Conservation (phyloP, 306 rosid species). For the Glycine latifolia region DNA sequence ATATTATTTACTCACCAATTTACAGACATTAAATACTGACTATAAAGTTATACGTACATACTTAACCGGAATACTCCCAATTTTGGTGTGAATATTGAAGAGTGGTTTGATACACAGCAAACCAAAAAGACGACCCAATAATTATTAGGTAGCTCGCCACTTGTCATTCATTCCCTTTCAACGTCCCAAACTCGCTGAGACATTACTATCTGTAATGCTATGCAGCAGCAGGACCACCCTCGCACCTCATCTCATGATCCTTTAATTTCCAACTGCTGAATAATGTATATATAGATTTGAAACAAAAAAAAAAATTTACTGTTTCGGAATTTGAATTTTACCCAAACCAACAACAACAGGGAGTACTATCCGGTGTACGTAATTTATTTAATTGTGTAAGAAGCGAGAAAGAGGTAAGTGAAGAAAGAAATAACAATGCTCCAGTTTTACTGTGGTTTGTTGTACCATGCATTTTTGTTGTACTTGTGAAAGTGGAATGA, state of each 20-base stretch:
- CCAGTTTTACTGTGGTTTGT: not conserved
- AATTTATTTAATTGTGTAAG: not conserved
- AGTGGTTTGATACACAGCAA: too few species aligned
- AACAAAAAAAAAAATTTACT: not conserved
- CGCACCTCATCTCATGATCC: not conserved
- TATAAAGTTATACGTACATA: not conserved
- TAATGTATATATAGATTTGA: not conserved
- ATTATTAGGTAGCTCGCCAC: not conserved
- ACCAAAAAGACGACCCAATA: not conserved
- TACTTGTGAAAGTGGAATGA: slow-evolving; percentile 44
- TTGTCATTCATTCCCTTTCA: not conserved
- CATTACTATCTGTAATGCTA: not conserved
- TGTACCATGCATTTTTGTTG: slow-evolving; percentile 24
- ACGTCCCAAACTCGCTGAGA: slow-evolving; percentile 5
- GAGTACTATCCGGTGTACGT: not conserved
- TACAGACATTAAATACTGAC: too few species aligned
- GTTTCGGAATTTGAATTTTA: slow-evolving; percentile 30
- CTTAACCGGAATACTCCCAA: not conserved
- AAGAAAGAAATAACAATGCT: slow-evolving; percentile 1
- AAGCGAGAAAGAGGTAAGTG: slow-evolving; percentile 7
- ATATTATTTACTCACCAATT: too few species aligned
- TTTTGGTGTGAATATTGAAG: not conserved
- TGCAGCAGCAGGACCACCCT: slow-evolving; percentile 26
- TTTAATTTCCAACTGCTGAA: slow-evolving; percentile 9
- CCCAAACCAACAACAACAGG: not conserved